Evolutionary conservation across 257 asterid genomes (phyloP).

Genomic region (Henckelia pumila): DNA sequence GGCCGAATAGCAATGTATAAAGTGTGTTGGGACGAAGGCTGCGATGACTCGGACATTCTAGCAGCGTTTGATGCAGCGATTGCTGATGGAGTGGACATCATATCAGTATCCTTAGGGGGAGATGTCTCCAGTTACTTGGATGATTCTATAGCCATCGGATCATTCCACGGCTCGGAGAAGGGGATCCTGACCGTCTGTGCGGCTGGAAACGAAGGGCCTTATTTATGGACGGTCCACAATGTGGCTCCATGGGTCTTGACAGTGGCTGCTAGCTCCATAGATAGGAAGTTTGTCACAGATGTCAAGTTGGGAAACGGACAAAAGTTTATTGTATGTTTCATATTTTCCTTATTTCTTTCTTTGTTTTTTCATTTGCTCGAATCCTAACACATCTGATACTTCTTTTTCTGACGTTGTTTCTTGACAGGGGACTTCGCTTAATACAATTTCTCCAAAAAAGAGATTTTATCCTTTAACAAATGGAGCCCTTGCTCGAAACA

Average conservation of each 20-base stretch:
- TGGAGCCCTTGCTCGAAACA: slow-evolving; percentile 44
- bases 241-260: slow-evolving; percentile 72
- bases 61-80: slow-evolving; percentile 78
- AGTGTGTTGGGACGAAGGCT: slow-evolving; percentile 50
- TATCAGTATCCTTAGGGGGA: slow-evolving; percentile 71
- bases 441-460: slow-evolving; percentile 39
- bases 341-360: background rate
- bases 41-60: slow-evolving; percentile 47
- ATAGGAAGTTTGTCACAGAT: slow-evolving; percentile 44
- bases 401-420: background rate
- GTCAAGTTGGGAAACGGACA: slow-evolving; percentile 50
- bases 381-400: background rate
- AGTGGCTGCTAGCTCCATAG: slow-evolving; percentile 59
- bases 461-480: slow-evolving; percentile 43
- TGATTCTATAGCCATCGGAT: slow-evolving; percentile 59
- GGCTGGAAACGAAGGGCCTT: slow-evolving; percentile 60
- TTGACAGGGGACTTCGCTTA: slow-evolving; percentile 54
- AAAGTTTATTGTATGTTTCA: slow-evolving; percentile 33
- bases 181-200: slow-evolving; percentile 58
- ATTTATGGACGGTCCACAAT: slow-evolving; percentile 31
- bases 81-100: slow-evolving; percentile 66
- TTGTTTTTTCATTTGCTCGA: background rate
- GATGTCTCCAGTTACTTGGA: slow-evolving; percentile 27
- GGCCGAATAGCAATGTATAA: slow-evolving; percentile 76
- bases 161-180: slow-evolving; percentile 52